These are phyloP conservation scores for Scleroderma bovista DNA, from an alignment of 768 basidiomycete species.

Conservation along the genomic window DNA sequence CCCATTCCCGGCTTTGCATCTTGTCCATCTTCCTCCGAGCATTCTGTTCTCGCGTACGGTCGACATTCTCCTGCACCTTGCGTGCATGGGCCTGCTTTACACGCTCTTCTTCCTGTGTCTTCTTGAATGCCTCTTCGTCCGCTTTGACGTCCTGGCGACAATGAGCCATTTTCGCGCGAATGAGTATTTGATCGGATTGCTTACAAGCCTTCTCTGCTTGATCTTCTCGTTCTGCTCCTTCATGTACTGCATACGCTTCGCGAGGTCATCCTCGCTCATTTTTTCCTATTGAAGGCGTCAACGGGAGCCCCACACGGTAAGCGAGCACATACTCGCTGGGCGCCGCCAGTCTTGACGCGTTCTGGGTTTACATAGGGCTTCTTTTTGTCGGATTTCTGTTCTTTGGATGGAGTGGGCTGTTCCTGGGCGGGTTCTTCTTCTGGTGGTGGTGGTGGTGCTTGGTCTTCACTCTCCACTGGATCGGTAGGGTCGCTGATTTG, in stretches of 20 bases:
- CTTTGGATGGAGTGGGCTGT: constrained; percentile 9
- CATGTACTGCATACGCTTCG: constrained; percentile 64
- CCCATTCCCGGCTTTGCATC: constrained; percentile 76
- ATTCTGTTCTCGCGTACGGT: constrained; percentile 71
- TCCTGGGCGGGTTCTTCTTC: constrained; percentile 6
- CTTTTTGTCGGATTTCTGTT: constrained; percentile 45
- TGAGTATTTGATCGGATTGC: constrained; percentile 12
- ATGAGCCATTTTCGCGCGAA: constrained; percentile 1
- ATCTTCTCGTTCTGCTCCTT: constrained; percentile 73
- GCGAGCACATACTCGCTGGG: constrained; percentile 50
- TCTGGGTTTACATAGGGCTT: constrained; percentile 78
- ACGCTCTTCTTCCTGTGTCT: constrained; percentile 62
- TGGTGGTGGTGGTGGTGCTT: neutral
- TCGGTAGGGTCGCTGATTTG: constrained; percentile 22
- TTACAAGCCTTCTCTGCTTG: constrained; percentile 59
- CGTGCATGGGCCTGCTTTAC: constrained; percentile 50
- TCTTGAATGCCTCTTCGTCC: constrained; percentile 73
- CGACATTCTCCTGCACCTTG: constrained; percentile 63
- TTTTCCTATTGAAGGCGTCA: constrained; percentile 50
- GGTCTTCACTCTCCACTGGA: neutral
- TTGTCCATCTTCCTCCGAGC: constrained; percentile 81
- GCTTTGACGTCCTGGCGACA: constrained; percentile 64
- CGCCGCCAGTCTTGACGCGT: constrained; percentile 78
- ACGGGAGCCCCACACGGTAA: neutral
- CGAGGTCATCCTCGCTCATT: constrained; percentile 59